Conservation (phyloP, 768 basidiomycete species). For the Chalciporus piperatus region DNA sequence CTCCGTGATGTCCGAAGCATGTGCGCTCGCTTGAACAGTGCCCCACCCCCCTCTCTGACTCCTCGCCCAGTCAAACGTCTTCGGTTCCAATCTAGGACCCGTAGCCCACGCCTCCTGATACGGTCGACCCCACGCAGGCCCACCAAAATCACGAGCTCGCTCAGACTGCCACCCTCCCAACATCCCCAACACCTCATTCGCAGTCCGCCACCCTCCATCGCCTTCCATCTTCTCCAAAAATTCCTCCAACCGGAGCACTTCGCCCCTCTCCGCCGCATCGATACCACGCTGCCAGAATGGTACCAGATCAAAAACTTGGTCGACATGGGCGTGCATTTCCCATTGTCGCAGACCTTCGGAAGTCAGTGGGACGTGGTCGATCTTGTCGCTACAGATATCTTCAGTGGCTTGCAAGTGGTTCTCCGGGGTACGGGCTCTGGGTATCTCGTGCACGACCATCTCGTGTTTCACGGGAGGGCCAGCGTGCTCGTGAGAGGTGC, state of each 20-base stretch:
- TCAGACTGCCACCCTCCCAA: constrained; percentile 26
- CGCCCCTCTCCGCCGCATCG: constrained; percentile 45
- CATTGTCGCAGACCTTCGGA: constrained; percentile 26
- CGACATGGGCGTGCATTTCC: constrained; percentile 38
- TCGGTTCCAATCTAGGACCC: constrained; percentile 7
- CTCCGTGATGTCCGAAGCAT: constrained; percentile 21
- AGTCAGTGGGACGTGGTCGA: constrained; percentile 28
- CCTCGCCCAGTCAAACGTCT: not conserved
- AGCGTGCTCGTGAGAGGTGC: constrained; percentile 17
- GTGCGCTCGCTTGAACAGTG: constrained; percentile 1
- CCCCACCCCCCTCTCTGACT: constrained; percentile 15
- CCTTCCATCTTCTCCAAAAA: constrained; percentile 44
- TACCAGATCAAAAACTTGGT: constrained; percentile 47
- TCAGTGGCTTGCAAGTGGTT: constrained; percentile 9
- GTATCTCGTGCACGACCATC: not conserved
- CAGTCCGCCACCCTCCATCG: constrained; percentile 29
- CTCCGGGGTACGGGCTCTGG: constrained; percentile 1
- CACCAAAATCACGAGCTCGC: not conserved
- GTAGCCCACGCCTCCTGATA: constrained; percentile 7
- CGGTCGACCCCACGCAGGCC: constrained; percentile 9
- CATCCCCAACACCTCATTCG: constrained; percentile 28
- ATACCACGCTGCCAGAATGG: constrained; percentile 54
- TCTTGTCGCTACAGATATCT: constrained; percentile 30
- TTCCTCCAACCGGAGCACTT: constrained; percentile 41
- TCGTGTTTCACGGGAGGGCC: constrained; percentile 5